A percentile compares a stretch with the other conserved stretches of the same genome.
phyloP scores from a whole-genome alignment of 2,329 filamentous ascomycete species.

The Westerdykella aurantiaca region DNA sequence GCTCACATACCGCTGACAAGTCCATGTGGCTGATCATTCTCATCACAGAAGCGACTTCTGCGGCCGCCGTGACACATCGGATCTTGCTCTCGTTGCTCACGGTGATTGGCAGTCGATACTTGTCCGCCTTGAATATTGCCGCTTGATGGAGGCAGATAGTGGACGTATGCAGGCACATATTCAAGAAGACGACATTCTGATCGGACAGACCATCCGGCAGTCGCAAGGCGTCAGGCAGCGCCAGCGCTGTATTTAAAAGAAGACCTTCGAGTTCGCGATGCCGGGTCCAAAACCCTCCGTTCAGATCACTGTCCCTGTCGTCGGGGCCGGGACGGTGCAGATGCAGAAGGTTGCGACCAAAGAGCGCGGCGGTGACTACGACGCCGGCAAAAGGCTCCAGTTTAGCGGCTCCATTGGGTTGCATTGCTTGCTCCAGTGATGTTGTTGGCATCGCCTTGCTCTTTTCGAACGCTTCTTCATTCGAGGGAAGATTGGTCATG shows the following conservation, averaged over 20 bases:
- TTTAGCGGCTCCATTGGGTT: constrained; percentile 63
- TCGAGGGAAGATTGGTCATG: constrained; percentile 73
- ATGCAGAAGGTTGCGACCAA: constrained; percentile 86
- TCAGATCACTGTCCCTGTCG: constrained; percentile 79
- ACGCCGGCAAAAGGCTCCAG: constrained; percentile 76
- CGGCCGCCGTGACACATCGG: constrained; percentile 85
- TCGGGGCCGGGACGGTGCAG: constrained; percentile 79
- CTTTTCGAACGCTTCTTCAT: constrained; percentile 78
- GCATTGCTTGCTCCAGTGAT: constrained; percentile 64
- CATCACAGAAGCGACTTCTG: constrained; percentile 93
- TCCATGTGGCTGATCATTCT: constrained; percentile 89
- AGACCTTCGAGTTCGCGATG: constrained; percentile 87
- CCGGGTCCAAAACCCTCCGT: constrained; percentile 92
- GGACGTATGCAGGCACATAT: constrained; percentile 95
- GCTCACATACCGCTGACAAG: constrained; percentile 62
- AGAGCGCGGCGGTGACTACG: constrained; percentile 78
- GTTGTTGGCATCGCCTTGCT: constrained; percentile 68
- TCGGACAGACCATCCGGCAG: constrained; percentile 69
- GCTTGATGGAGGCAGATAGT: constrained; percentile 97
- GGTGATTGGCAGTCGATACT: constrained; percentile 68
- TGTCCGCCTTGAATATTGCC: constrained; percentile 95
- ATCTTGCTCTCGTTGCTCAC: constrained; percentile 87
- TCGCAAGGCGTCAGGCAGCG: constrained; percentile 73
- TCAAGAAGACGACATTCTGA: constrained; percentile 84
- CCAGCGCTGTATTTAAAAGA: constrained; percentile 77